phyloP scores from a whole-genome alignment of 176 grass and related monocot species.

The Canna indica region DNA sequence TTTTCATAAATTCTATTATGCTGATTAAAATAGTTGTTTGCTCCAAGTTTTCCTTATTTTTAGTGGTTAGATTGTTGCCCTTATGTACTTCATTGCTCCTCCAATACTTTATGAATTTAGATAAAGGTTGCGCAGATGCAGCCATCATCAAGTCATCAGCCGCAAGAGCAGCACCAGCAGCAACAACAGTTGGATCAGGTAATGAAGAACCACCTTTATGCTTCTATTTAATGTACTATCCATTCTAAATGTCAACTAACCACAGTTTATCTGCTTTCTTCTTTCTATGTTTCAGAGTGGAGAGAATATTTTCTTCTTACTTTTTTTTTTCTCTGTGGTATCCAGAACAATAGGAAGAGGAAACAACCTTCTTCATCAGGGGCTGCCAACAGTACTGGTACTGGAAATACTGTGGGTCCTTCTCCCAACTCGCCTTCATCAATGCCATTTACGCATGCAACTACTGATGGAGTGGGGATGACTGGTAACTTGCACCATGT shows the following conservation, averaged over 20 bases:
- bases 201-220: not conserved
- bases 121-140: conserved; percentile 67
- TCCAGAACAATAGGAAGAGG: conserved; percentile 88
- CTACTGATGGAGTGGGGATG: conserved; percentile 53
- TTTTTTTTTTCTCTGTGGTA: conserved; percentile 21
- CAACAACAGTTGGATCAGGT: conserved; percentile 47
- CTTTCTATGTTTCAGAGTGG: not conserved
- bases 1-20: not conserved
- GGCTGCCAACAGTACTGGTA: conserved; percentile 92
- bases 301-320: not conserved
- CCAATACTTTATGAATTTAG: conserved; percentile 23
- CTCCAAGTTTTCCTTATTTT: not conserved
- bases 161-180: conserved; percentile 62
- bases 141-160: conserved; percentile 64
- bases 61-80: not conserved
- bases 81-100: conserved; percentile 10
- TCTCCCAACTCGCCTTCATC: conserved; percentile 76
- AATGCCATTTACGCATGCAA: conserved; percentile 86
- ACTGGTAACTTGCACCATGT: conserved; percentile 61
- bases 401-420: conserved; percentile 85
- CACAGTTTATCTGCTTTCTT: not conserved
- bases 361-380: conserved; percentile 88
- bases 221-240: not conserved
- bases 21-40: not conserved
- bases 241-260: not conserved